Percentiles rank a stretch among this genome's conserved stretches.
These are phyloP conservation scores for Penicillium atrosanguineum DNA, from an alignment of 495 filamentous ascomycete species.

Conservation along the genomic window DNA sequence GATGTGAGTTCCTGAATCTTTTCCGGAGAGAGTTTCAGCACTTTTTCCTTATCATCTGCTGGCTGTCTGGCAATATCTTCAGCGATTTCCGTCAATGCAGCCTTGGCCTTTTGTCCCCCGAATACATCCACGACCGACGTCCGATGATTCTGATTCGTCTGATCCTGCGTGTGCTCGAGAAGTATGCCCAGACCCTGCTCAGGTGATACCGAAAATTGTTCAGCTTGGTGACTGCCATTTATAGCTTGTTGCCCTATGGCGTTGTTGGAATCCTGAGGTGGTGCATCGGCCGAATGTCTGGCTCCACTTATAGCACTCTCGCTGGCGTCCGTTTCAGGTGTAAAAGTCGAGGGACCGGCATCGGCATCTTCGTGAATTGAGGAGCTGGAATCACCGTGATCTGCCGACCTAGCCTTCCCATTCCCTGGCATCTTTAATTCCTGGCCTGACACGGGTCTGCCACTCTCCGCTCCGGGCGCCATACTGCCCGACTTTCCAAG, in stretches of 20 bases:
- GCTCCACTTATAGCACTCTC: neutral
- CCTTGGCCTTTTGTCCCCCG: conserved; percentile 19
- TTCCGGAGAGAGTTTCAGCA: conserved; percentile 51
- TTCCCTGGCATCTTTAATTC: conserved; percentile 7
- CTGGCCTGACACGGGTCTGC: conserved; percentile 4
- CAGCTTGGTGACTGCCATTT: neutral
- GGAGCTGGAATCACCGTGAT: neutral
- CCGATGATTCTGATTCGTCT: conserved; percentile 1
- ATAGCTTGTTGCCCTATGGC: neutral
- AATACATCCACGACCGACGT: conserved; percentile 19
- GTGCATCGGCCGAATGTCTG: neutral
- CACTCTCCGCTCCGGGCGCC: conserved; percentile 8
- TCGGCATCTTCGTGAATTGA: neutral
- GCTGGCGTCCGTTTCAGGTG: conserved; percentile 3
- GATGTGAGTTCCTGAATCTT: conserved; percentile 57
- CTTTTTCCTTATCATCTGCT: conserved; percentile 35
- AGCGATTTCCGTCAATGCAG: conserved; percentile 19
- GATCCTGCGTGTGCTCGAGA: conserved; percentile 12
- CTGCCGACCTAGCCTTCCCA: conserved; percentile 1
- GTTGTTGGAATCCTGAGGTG: neutral
- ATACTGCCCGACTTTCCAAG: conserved; percentile 3
- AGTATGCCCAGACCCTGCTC: conserved; percentile 26
- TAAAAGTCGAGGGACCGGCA: neutral
- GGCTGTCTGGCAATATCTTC: conserved; percentile 12
- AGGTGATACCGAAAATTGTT: neutral